Evolutionary conservation across 2,329 filamentous ascomycete genomes (phyloP).

Genomic region (Aspergillus transmontanensis): DNA sequence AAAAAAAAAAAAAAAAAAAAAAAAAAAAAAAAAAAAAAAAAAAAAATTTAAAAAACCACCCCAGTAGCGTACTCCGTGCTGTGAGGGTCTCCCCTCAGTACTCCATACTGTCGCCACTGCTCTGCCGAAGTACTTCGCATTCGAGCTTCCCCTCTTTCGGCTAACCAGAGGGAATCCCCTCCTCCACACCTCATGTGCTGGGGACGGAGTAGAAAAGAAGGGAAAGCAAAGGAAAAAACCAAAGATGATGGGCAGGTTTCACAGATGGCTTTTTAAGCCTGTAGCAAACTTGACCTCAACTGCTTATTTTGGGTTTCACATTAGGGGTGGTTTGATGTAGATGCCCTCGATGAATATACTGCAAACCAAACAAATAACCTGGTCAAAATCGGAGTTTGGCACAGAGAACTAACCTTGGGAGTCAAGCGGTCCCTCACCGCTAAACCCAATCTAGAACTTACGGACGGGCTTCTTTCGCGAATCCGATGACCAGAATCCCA

Average conservation of each 20-base stretch:
- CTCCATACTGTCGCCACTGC: conserved; percentile 1
- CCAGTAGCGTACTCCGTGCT: not conserved
- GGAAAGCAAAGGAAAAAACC: not conserved
- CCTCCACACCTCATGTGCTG: not conserved
- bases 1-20: too few species aligned
- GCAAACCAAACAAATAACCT: not conserved
- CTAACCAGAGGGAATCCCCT: not conserved
- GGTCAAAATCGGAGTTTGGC: not conserved
- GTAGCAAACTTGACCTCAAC: not conserved
- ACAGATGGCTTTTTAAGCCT: not conserved
- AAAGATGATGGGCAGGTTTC: not conserved
- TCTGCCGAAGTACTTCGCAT: not conserved
- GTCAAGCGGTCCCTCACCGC: conserved; percentile 8
- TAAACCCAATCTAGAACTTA: conserved; percentile 8
- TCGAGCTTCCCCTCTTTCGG: conserved; percentile 4
- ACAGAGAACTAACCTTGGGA: conserved; percentile 8
- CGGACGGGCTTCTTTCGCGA: not conserved
- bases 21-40: too few species aligned
- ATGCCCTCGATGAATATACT: not conserved
- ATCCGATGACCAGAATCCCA: not conserved
- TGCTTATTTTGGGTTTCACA: not conserved
- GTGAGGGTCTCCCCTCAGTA: not conserved
- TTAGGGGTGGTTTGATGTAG: not conserved
- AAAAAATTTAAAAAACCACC: not conserved
- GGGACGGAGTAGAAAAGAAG: not conserved